Conservation (phyloP, 371 early-diverging fungal genomes). For the Blastocladiella emersonii region DNA sequence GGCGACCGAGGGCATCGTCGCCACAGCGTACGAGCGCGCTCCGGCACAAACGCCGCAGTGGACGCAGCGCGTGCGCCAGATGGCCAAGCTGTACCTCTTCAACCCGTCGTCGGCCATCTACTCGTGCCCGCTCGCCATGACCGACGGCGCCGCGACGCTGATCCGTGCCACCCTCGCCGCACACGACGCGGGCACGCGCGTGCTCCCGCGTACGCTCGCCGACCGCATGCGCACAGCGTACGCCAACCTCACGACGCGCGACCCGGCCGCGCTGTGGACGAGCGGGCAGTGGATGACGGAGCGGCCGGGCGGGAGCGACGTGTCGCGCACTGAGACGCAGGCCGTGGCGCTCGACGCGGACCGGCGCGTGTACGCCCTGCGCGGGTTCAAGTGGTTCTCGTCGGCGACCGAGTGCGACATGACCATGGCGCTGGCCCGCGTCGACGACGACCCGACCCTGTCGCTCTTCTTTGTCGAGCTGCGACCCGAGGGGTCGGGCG, state of each 20-base stretch:
- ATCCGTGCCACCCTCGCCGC: not conserved
- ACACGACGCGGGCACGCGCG: not conserved
- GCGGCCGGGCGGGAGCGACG: constrained; percentile 49
- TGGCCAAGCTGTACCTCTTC: constrained; percentile 48
- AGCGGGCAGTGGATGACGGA: constrained; percentile 69
- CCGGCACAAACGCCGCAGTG: constrained; percentile 16
- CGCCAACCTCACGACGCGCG: constrained; percentile 44
- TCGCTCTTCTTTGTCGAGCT: constrained; percentile 45
- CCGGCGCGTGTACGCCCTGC: constrained; percentile 31
- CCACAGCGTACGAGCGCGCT: constrained; percentile 47
- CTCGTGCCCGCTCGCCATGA: constrained; percentile 56
- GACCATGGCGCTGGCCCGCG: constrained; percentile 46
- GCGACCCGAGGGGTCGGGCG: constrained; percentile 28
- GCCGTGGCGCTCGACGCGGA: constrained; percentile 28
- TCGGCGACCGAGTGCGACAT: constrained; percentile 54
- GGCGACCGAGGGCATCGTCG: constrained; percentile 45
- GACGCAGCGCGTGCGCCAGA: constrained; percentile 44
- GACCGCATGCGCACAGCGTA: constrained; percentile 31
- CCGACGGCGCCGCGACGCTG: constrained; percentile 15
- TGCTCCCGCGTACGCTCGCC: not conserved
- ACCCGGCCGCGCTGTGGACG: constrained; percentile 40
- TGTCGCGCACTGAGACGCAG: constrained; percentile 31
- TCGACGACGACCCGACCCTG: constrained; percentile 30
- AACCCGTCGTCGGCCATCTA: constrained; percentile 37
- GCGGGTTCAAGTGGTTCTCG: constrained; percentile 60